Evolutionary conservation across 352 stramenopile species (phyloP), one percentile per base, ranked within the genome.

Genomic region (Globisporangium recalcitrans): DNA sequence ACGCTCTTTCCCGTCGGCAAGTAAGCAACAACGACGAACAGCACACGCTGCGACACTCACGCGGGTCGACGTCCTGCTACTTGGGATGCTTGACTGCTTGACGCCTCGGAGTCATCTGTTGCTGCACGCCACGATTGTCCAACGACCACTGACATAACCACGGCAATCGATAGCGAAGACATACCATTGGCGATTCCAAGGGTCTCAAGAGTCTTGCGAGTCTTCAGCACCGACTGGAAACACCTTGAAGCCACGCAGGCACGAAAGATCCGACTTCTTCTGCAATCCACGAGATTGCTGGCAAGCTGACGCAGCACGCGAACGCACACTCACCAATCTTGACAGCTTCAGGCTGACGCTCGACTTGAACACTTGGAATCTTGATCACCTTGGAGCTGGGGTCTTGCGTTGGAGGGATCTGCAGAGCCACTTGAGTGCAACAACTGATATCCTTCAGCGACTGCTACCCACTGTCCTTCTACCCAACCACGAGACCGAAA

Each of bases 361-460:
- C 4, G 36, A 21, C 38, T 46, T 46, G 16, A 19, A 21, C 26
- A 19, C 27, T 40, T 40, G 8, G 4, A 16, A 7, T 24, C 8
- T 24, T 38, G 13, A 4, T 3, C 19, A 31, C 7, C 9, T 24
- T 31, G 21, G 21, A 19, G 3, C 29, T 48, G 14, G 16, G 27
- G 5, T 31, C 34, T n/a, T 42, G 11, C 5, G 13, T 3, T 29
- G 11, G 21, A 16, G 16, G 26, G 48, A 44, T 57, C 51, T 57
- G 51, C 51, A 44, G 1, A 57, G n/a, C 51, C 51, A 57, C 51
- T 57, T 44, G 51, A 57, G 51, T 57, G 49, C 49, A 55, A 22
- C n/a, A 57, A 22, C 51, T 29, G 29, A 24, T 22, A 57, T 42
- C 11, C 29, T 57, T 34, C 26, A 55, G 16, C 10, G 13, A 26